A percentile compares a stretch with the other conserved stretches of the same genome.
Conservation (phyloP, 495 filamentous ascomycete genomes). For the Penicillium taxi region DNA sequence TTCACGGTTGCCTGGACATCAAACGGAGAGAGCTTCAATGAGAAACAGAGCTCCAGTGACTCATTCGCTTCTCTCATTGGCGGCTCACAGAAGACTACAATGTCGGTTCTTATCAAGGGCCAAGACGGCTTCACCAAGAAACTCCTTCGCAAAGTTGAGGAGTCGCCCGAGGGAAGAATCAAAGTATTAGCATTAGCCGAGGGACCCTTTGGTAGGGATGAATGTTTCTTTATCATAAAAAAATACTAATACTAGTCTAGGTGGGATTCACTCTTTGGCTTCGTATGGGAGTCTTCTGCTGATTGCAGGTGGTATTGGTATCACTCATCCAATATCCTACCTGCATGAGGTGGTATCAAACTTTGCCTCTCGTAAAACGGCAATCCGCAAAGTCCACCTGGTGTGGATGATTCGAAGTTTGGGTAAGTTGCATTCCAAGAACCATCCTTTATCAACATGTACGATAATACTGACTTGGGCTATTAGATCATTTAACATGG, state of each 20-base stretch:
- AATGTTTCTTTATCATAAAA: background rate
- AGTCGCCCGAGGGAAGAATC: slow-evolving; percentile 32
- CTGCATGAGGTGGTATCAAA: slow-evolving; percentile 42
- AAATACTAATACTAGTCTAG: slow-evolving; percentile 8
- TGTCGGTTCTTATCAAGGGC: slow-evolving; percentile 48
- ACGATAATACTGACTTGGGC: background rate
- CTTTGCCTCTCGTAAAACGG: slow-evolving; percentile 30
- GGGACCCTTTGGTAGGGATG: slow-evolving; percentile 45
- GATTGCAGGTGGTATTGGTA: slow-evolving; percentile 52
- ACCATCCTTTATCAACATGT: background rate
- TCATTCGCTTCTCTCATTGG: slow-evolving; percentile 29
- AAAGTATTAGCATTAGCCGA: slow-evolving; percentile 43
- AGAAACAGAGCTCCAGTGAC: slow-evolving; percentile 27
- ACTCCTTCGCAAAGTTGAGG: slow-evolving; percentile 38
- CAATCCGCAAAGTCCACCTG: slow-evolving; percentile 35
- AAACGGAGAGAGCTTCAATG: slow-evolving; percentile 3
- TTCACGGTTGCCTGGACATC: slow-evolving; percentile 51
- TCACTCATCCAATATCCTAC: slow-evolving; percentile 51
- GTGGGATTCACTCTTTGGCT: slow-evolving; percentile 41
- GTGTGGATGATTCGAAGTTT: slow-evolving; percentile 37
- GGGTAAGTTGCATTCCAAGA: slow-evolving; percentile 25
- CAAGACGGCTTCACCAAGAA: slow-evolving; percentile 47
- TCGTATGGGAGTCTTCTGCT: slow-evolving; percentile 49
- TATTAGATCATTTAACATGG: slow-evolving; percentile 35
- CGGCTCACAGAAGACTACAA: slow-evolving; percentile 27